A percentile compares a stretch with the other conserved stretches of the same genome.
Conservation (phyloP, 352 stramenopile species). For the Phytophthora sp. region DNA sequence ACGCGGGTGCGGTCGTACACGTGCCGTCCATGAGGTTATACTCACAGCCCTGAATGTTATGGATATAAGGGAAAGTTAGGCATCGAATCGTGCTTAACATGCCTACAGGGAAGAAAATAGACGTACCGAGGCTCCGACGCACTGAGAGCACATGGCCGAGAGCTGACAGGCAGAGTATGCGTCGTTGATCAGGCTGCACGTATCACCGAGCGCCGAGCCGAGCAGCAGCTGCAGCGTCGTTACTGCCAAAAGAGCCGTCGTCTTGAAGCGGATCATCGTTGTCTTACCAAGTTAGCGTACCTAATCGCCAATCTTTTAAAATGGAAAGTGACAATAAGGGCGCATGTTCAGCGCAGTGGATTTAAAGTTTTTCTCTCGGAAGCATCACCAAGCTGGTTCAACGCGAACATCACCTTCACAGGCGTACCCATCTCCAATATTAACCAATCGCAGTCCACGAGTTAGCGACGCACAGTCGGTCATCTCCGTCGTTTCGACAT, state of each 20-base stretch:
- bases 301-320: conserved; percentile 24
- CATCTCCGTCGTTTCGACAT: conserved; percentile 10
- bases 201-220: conserved; percentile 16
- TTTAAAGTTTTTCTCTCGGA: background rate
- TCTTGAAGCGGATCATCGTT: conserved; percentile 30
- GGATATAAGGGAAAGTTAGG: background rate
- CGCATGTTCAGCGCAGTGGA: conserved; percentile 3
- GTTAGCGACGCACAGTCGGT: background rate
- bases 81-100: background rate
- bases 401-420: conserved; percentile 10
- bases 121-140: conserved; percentile 40
- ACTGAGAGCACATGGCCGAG: conserved; percentile 46
- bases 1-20: conserved; percentile 22
- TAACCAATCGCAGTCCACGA: conserved; percentile 13
- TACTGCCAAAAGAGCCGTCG: background rate
- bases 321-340: conserved; percentile 3
- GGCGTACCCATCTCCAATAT: conserved; percentile 27
- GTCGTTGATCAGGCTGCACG: conserved; percentile 41
- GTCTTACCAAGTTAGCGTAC: conserved; percentile 27
- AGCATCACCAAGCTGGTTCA: conserved; percentile 16
- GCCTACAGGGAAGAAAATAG: background rate
- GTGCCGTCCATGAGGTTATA: conserved; percentile 42
- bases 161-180: conserved; percentile 49
- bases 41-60: conserved; percentile 34
- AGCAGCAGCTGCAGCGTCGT: too few species aligned